A percentile compares a stretch with the other conserved stretches of the same genome.
Conservation (phyloP, 2,329 filamentous ascomycete species). For the Alternaria burnsii region DNA sequence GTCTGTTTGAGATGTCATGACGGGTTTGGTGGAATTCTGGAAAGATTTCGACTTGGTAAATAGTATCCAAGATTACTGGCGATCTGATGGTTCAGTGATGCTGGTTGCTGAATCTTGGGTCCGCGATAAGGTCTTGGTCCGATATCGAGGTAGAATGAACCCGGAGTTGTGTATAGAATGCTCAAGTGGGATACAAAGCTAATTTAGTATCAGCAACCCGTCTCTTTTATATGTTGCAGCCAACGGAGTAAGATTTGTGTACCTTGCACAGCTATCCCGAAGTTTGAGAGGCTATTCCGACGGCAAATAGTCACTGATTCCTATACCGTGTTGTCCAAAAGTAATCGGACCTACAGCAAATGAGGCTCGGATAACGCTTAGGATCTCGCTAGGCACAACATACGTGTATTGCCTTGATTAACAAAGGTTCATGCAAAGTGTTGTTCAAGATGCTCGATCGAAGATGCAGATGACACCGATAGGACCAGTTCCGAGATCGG, state of each 20-base stretch:
- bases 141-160: background rate
- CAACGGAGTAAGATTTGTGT: background rate
- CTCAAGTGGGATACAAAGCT: background rate
- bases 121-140: background rate
- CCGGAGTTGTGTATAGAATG: background rate
- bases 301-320: slow-evolving; percentile 10
- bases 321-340: background rate
- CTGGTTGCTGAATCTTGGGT: background rate
- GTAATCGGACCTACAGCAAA: background rate
- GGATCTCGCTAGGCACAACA: background rate
- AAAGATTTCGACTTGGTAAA: background rate
- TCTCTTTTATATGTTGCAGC: background rate
- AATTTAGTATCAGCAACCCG: background rate
- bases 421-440: background rate
- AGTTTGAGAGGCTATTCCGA: slow-evolving; percentile 16
- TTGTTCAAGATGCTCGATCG: background rate
- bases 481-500: slow-evolving; percentile 17
- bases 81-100: background rate
- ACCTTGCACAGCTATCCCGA: slow-evolving; percentile 6
- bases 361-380: background rate
- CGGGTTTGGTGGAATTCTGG: background rate
- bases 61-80: background rate
- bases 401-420: background rate
- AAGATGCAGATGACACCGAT: slow-evolving; percentile 3
- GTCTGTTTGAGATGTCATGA: slow-evolving; percentile 20